Evolutionary conservation across 306 rosid species (phyloP).

Genomic region (Malus domestica): ASM211411v1 NC_041793.1:8822501-8823000

Average conservation of each 20-base stretch:
- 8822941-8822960: slow-evolving; percentile 24
- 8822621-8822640: background rate
- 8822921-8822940: slow-evolving; percentile 17
- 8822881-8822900: slow-evolving; percentile 24
- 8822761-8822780: slow-evolving; percentile 28
- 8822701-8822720: background rate
- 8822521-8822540: background rate
- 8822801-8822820: slow-evolving; percentile 35
- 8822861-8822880: slow-evolving; percentile 23
- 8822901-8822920: slow-evolving; percentile 26
- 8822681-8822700: background rate
- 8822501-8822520: background rate
- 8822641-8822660: background rate
- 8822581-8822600: background rate
- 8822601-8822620: background rate
- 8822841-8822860: slow-evolving; percentile 27
- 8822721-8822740: slow-evolving; percentile 7
- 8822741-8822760: slow-evolving; percentile 39
- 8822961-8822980: slow-evolving; percentile 28
- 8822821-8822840: slow-evolving; percentile 24
- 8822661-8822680: background rate
- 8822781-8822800: slow-evolving; percentile 22
- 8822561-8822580: background rate
- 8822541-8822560: background rate
- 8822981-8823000: slow-evolving; percentile 30